Conservation (phyloP, 306 rosid species). For the Senna tora region DNA sequence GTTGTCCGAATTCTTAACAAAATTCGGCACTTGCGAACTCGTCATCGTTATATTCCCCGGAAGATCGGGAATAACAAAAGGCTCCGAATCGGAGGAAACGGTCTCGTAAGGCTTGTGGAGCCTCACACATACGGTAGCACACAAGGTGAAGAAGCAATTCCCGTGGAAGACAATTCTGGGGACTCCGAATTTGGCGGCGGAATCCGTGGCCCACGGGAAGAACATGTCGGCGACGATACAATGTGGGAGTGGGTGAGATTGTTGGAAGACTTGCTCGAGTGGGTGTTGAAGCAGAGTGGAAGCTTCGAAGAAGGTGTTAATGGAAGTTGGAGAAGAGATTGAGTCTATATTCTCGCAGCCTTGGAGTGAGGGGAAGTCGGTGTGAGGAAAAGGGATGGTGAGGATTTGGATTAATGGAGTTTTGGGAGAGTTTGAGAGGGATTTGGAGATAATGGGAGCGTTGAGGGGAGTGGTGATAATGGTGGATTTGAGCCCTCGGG, state of each 20-base stretch:
- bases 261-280: constrained; percentile 36
- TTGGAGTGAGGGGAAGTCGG: constrained; percentile 37
- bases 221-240: constrained; percentile 36
- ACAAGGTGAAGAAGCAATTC: constrained; percentile 32
- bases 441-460: constrained; percentile 39
- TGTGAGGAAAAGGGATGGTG: background rate
- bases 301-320: constrained; percentile 34
- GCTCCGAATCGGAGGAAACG: constrained; percentile 41
- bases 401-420: background rate
- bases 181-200: constrained; percentile 41
- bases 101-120: constrained; percentile 43
- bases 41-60: constrained; percentile 46
- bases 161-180: constrained; percentile 48
- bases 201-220: constrained; percentile 42
- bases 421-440: constrained; percentile 4
- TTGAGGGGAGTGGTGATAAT: constrained; percentile 54
- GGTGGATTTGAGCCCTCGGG: constrained; percentile 38
- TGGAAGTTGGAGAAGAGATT: background rate
- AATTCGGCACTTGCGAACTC: constrained; percentile 2
- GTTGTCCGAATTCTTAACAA: background rate
- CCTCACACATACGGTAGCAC: background rate
- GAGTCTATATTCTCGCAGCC: constrained; percentile 45
- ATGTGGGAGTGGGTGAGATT: constrained; percentile 27
- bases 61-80: constrained; percentile 45
- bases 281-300: constrained; percentile 21